Conservation (phyloP, 257 asterid species). For the Fraxinus quadrangulata region DNA sequence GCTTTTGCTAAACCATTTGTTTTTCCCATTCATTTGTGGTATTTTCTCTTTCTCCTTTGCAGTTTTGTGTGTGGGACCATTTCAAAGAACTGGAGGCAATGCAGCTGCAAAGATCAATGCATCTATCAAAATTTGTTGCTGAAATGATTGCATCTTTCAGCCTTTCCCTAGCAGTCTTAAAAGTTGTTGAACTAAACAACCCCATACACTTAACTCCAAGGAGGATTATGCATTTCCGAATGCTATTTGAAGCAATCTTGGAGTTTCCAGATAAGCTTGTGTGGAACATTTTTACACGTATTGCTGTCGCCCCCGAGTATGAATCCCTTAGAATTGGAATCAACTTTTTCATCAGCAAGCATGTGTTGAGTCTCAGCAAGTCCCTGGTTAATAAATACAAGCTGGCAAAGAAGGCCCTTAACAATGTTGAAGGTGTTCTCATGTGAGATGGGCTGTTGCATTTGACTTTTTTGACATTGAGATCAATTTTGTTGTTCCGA, state of each 20-base stretch:
- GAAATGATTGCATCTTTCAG: slow-evolving; percentile 74
- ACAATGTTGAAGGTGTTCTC: slow-evolving; percentile 63
- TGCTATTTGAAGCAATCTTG: slow-evolving; percentile 75
- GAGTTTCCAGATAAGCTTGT: slow-evolving; percentile 65
- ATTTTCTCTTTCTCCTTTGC: slow-evolving; percentile 19
- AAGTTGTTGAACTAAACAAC: slow-evolving; percentile 69
- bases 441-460: slow-evolving; percentile 37
- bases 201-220: slow-evolving; percentile 54
- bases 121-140: slow-evolving; percentile 77
- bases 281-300: slow-evolving; percentile 78
- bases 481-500: neutral
- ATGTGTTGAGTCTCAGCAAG: slow-evolving; percentile 29
- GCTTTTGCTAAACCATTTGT: neutral
- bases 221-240: slow-evolving; percentile 82
- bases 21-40: neutral
- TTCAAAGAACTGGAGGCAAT: slow-evolving; percentile 84
- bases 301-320: slow-evolving; percentile 69
- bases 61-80: slow-evolving; percentile 97
- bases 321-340: slow-evolving; percentile 74
- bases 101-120: slow-evolving; percentile 79
- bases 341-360: slow-evolving; percentile 64
- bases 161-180: slow-evolving; percentile 72
- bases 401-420: slow-evolving; percentile 73
- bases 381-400: slow-evolving; percentile 53
- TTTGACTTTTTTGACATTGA: neutral